Base-by-base conservation (phyloP, 2,329 filamentous ascomycete genomes). In the Diaporthe sp. region DNA sequence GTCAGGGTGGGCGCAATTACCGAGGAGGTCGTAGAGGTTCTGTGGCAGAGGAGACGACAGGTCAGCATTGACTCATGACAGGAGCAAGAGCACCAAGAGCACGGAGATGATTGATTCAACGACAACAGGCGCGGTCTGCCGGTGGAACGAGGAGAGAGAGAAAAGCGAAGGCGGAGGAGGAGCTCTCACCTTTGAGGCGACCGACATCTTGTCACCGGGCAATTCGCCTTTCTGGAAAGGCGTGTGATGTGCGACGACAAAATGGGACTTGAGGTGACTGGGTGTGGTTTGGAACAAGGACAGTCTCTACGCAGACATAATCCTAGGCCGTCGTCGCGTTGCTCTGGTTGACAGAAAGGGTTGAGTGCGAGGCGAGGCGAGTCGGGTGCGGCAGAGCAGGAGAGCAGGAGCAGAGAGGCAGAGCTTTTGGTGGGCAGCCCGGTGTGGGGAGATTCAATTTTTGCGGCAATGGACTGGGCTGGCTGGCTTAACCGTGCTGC, bases 21-120 rank as follows among this genome's bases (percentile, higher is more conserved):
- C 96, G 91, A 99, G 95, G 90, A 98, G 93, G 92, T 97, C 96
- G 92, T 94, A 98, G 85, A 94, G 93, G 92, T 99, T 99, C 97
- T 98, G 81, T 37, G 55, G 53, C 80, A 84, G 39, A 57, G 28
- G 39, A 55, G 31, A 60, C 20, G 22, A 17, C 20, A 49, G n/a
- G 75, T 76, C 44, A 76, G 75, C 55, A 67, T 70, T 34, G 63
- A 44, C 39, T 60, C 61, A 51, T 39, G 28, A 61, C 3, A 22
- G 13, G 39, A 58, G 17, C 17, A 22, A 25, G 22, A 63, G 20
- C n/a, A 49, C 42, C 53, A 22, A n/a, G 28, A 63, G 15, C 42
- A 57, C 31, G 25, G n/a, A 28, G 28, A 47, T 44, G 42, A 65
- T 53, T 58, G 31, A 57, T 17, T 73, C 53, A 39, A 67, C 49